Evolutionary conservation across 2,329 filamentous ascomycete species (phyloP).

Genomic region (Pseudogymnoascus verrucosus): DNA sequence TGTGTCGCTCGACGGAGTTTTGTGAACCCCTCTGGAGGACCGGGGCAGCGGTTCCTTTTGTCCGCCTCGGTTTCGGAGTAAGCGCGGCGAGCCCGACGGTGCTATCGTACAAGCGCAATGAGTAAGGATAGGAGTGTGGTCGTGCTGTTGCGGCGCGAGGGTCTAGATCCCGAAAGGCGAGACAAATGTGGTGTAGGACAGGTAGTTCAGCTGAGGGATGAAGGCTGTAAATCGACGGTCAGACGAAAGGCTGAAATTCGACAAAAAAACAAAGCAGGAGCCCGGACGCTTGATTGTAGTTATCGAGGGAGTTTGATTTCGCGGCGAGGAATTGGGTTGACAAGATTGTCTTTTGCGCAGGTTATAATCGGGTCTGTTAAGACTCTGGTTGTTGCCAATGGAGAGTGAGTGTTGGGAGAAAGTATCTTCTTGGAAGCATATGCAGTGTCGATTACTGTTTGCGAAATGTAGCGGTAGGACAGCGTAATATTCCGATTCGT

Average conservation of each 20-base stretch:
- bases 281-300: neutral
- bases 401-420: neutral
- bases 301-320: neutral
- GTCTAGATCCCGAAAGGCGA: neutral
- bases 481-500: neutral
- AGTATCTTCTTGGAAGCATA: neutral
- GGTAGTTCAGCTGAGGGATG: neutral
- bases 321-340: neutral
- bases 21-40: neutral
- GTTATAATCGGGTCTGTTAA: neutral
- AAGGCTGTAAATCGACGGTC: neutral
- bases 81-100: neutral
- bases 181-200: neutral
- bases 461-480: neutral
- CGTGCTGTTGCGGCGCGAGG: neutral
- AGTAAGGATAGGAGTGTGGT: neutral
- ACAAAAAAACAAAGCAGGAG: neutral
- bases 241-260: neutral
- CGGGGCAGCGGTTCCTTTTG: neutral
- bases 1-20: constrained; percentile 1
- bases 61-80: neutral
- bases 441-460: neutral
- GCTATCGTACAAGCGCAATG: neutral
- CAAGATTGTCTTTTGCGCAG: neutral
- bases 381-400: neutral